Evolutionary conservation across 2,329 filamentous ascomycete genomes (phyloP).

Genomic region (Ophiostoma quercus): DNA sequence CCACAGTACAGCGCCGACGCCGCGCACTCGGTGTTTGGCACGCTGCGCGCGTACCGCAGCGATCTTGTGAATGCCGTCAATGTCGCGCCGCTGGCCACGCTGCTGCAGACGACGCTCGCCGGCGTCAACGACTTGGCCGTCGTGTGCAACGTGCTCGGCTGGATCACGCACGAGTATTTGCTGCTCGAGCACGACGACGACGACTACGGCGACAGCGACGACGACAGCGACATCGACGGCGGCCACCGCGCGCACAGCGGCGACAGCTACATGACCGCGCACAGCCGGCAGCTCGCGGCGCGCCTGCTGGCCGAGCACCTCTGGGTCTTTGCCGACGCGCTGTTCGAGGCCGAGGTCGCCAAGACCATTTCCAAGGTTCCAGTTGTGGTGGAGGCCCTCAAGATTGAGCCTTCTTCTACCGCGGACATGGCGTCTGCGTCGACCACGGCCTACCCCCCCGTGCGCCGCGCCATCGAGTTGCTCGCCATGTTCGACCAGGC

Average conservation of each 20-base stretch:
- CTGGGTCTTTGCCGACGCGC: slow-evolving; percentile 51
- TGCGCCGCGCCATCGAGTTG: slow-evolving; percentile 54
- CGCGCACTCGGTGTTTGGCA: slow-evolving; percentile 44
- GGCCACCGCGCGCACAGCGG: neutral
- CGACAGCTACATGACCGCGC: slow-evolving; percentile 41
- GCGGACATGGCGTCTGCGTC: slow-evolving; percentile 35
- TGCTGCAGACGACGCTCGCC: slow-evolving; percentile 47
- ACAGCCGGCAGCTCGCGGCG: slow-evolving; percentile 53
- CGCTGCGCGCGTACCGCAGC: slow-evolving; percentile 46
- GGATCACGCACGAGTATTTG: slow-evolving; percentile 55
- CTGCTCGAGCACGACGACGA: slow-evolving; percentile 54
- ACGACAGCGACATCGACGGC: slow-evolving; percentile 1
- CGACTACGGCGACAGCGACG: slow-evolving; percentile 39
- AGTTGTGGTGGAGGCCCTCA: slow-evolving; percentile 45
- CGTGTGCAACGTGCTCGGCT: slow-evolving; percentile 52
- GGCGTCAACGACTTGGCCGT: slow-evolving; percentile 44
- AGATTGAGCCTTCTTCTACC: slow-evolving; percentile 34
- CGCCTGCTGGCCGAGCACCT: slow-evolving; percentile 52
- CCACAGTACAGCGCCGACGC: slow-evolving; percentile 47
- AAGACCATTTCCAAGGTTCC: slow-evolving; percentile 49
- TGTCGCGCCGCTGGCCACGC: slow-evolving; percentile 47
- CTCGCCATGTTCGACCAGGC: slow-evolving; percentile 58
- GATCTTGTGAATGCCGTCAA: slow-evolving; percentile 51
- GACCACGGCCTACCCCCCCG: slow-evolving; percentile 54
- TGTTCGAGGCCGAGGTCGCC: slow-evolving; percentile 52